Percentiles rank a stretch among this genome's conserved stretches.
Conservation (phyloP, 2,329 filamentous ascomycete genomes). For the Ophiostoma tasmaniense region DNA sequence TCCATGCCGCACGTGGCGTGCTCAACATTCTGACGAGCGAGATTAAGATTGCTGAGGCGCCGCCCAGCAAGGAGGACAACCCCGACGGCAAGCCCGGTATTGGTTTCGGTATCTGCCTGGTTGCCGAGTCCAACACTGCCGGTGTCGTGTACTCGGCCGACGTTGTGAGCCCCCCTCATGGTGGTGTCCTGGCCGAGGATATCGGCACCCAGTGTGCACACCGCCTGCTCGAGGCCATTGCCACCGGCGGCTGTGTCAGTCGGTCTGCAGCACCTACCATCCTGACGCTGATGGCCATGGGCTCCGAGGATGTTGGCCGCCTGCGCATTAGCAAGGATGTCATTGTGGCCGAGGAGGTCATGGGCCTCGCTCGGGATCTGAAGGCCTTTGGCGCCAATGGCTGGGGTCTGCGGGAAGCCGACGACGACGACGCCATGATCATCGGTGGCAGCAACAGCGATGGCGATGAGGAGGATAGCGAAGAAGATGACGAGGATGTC, state of each 20-base stretch:
- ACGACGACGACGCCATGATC: conserved; percentile 52
- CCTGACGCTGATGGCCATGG: conserved; percentile 93
- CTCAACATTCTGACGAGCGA: conserved; percentile 80
- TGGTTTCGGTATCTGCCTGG: conserved; percentile 82
- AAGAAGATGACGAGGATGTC: conserved; percentile 37
- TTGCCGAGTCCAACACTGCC: conserved; percentile 78
- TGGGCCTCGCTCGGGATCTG: conserved; percentile 75
- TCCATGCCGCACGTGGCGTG: conserved; percentile 77
- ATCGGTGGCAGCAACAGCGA: conserved; percentile 54
- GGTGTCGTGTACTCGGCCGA: conserved; percentile 82
- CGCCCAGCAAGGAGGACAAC: conserved; percentile 45
- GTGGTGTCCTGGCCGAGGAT: conserved; percentile 81
- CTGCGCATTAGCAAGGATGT: conserved; percentile 74
- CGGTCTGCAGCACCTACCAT: conserved; percentile 63
- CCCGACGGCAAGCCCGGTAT: conserved; percentile 66
- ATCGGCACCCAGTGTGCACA: conserved; percentile 81
- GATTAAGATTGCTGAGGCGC: conserved; percentile 67
- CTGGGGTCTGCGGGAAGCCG: conserved; percentile 77
- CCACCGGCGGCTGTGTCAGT: conserved; percentile 73
- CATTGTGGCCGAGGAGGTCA: conserved; percentile 68
- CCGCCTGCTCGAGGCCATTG: conserved; percentile 77
- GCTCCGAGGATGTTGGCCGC: conserved; percentile 87
- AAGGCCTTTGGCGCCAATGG: conserved; percentile 81
- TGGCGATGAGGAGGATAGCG: conserved; percentile 41
- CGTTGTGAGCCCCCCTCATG: conserved; percentile 62